These are phyloP conservation scores for Tephrocybe sp. DNA, from an alignment of 768 basidiomycete species.

Conservation along the genomic window DNA sequence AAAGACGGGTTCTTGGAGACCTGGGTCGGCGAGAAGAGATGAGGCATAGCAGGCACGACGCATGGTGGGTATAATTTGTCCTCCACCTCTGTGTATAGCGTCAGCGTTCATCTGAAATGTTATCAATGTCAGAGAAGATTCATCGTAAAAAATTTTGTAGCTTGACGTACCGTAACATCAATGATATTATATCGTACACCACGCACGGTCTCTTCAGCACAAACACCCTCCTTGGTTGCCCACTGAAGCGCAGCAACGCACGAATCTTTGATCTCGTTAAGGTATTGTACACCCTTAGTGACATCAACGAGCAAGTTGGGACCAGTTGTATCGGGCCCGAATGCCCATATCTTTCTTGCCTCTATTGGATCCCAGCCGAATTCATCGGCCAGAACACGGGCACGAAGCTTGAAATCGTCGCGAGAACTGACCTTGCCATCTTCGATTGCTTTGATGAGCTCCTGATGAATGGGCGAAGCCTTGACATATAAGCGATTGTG, in stretches of 20 bases:
- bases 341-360: conserved; percentile 99
- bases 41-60: conserved; percentile 96
- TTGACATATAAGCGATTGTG: conserved; percentile 97
- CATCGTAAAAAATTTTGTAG: not conserved
- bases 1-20: conserved; percentile 95
- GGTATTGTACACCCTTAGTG: conserved; percentile 97
- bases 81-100: conserved; percentile 98
- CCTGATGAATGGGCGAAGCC: conserved; percentile 90
- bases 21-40: conserved; percentile 85
- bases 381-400: conserved; percentile 92
- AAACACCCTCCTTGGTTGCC: conserved; percentile 97
- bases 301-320: conserved; percentile 95
- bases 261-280: conserved; percentile 99
- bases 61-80: conserved; percentile 95
- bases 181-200: conserved; percentile 93
- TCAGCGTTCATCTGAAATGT: conserved; percentile 82
- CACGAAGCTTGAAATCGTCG: conserved; percentile 96
- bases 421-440: conserved; percentile 77
- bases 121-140: not conserved
- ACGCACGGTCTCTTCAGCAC: conserved; percentile 96
- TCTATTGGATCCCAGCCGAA: conserved; percentile 98
- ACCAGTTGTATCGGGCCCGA: conserved; percentile 96
- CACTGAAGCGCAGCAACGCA: conserved; percentile 98
- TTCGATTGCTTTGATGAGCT: conserved; percentile 90
- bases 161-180: conserved; percentile 77